phyloP scores from a whole-genome alignment of 768 basidiomycete species.

The Boletus rex-veris region DNA sequence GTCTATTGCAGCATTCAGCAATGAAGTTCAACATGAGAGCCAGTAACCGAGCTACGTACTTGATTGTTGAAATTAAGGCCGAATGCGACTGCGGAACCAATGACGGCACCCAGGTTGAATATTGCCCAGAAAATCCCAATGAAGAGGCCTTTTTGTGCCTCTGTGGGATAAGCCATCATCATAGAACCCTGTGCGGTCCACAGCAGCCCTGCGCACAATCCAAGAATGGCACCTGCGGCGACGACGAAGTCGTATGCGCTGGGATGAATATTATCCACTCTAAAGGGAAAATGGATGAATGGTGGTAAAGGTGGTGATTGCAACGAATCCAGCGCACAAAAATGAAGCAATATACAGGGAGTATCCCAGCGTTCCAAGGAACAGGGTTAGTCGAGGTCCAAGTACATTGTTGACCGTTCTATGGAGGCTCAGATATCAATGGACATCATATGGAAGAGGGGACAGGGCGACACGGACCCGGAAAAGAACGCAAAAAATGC shows the following conservation, averaged over 20 bases:
- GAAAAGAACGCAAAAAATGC: slow-evolving; percentile 63
- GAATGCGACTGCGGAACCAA: slow-evolving; percentile 72
- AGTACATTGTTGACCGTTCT: slow-evolving; percentile 80
- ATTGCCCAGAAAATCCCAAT: slow-evolving; percentile 83
- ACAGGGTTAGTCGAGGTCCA: slow-evolving; percentile 70
- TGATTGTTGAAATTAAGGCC: slow-evolving; percentile 64
- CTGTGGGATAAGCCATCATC: slow-evolving; percentile 82
- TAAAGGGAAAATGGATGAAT: slow-evolving; percentile 25
- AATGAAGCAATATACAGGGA: slow-evolving; percentile 71
- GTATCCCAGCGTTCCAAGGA: slow-evolving; percentile 74
- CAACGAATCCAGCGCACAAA: slow-evolving; percentile 45
- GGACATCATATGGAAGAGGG: background rate
- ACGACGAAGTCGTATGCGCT: slow-evolving; percentile 62
- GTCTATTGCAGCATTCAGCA: slow-evolving; percentile 16
- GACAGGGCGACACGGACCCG: slow-evolving; percentile 44
- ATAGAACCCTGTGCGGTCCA: slow-evolving; percentile 87
- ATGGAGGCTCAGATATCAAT: background rate
- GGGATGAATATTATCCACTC: slow-evolving; percentile 68
- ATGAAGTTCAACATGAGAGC: background rate
- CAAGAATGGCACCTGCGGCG: slow-evolving; percentile 67
- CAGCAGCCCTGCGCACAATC: slow-evolving; percentile 65
- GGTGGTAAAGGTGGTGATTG: background rate
- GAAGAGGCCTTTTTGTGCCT: slow-evolving; percentile 70
- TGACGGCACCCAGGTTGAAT: slow-evolving; percentile 79
- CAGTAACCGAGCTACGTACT: slow-evolving; percentile 35